Conservation (phyloP, 1,139 yeast genomes). For the Yamadazyma triangularis region DNA sequence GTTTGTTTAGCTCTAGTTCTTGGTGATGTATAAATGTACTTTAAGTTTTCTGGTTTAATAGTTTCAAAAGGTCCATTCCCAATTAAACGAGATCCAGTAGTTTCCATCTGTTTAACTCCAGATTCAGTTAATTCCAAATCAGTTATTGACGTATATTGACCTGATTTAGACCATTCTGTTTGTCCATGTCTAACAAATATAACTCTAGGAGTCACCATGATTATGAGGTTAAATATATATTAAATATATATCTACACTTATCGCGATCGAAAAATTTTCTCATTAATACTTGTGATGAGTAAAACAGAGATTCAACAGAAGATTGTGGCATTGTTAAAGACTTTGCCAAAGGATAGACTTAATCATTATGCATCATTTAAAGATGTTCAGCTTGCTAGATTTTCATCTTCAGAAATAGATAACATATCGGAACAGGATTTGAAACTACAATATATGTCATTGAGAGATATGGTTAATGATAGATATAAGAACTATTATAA, state of each 20-base stretch:
- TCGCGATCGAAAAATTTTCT: background rate
- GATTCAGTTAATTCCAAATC: conserved; percentile 73
- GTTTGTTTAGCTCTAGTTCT: conserved; percentile 77
- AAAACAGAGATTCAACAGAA: conserved; percentile 28
- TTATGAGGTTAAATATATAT: too few species aligned
- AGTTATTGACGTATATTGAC: conserved; percentile 85
- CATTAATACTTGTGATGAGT: conserved; percentile 6
- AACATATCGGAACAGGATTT: conserved; percentile 44
- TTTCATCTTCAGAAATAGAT: conserved; percentile 22
- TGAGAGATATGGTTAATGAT: conserved; percentile 55
- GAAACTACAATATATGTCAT: conserved; percentile 55
- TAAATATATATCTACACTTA: too few species aligned
- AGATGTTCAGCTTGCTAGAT: conserved; percentile 57
- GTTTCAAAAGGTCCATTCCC: conserved; percentile 49
- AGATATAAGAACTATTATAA: conserved; percentile 61
- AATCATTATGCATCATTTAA: conserved; percentile 66
- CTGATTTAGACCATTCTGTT: conserved; percentile 93
- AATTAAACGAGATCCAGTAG: conserved; percentile 69
- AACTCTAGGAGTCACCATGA: conserved; percentile 55
- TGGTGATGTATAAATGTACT: conserved; percentile 72
- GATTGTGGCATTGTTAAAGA: conserved; percentile 36
- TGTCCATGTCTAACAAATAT: conserved; percentile 85
- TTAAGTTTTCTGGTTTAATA: conserved; percentile 60
- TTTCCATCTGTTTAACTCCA: conserved; percentile 72
- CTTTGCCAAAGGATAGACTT: conserved; percentile 61